Conservation (phyloP, 306 rosid species). For the Geum urbanum region DNA sequence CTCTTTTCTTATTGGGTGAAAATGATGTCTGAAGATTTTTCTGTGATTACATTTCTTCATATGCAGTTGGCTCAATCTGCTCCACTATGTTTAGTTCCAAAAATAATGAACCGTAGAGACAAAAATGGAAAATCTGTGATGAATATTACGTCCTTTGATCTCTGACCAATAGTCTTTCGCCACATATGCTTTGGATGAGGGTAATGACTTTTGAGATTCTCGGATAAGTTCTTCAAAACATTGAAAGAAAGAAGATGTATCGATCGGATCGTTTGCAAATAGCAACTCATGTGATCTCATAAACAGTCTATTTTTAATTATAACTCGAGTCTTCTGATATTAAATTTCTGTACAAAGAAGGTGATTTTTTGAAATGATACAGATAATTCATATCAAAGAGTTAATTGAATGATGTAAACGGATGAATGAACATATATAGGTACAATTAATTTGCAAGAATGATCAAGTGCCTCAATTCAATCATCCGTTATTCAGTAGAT, state of each 20-base stretch:
- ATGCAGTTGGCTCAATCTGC: background rate
- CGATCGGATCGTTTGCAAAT: background rate
- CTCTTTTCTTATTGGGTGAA: conserved; percentile 25
- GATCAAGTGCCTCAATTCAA: no score
- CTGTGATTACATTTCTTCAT: background rate
- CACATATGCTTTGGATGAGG: background rate
- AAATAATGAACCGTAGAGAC: background rate
- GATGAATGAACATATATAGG: background rate
- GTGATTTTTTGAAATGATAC: no score
- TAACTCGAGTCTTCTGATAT: no score
- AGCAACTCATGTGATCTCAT: background rate
- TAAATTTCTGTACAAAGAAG: no score
- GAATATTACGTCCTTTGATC: background rate
- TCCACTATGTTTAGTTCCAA: background rate
- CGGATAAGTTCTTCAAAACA: background rate
- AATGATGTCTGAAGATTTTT: conserved; percentile 16
- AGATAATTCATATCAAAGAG: background rate
- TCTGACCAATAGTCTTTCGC: background rate
- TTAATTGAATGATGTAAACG: background rate
- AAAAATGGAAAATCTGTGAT: background rate
- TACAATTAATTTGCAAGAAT: background rate
- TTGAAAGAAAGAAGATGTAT: no score
- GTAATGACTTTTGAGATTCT: conserved; percentile 11
- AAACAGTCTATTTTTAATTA: no score
- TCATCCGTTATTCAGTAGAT: no score